These are phyloP conservation scores for Brettanomyces anomalus DNA, from an alignment of 805 yeast species.

Conservation along the genomic window DNA sequence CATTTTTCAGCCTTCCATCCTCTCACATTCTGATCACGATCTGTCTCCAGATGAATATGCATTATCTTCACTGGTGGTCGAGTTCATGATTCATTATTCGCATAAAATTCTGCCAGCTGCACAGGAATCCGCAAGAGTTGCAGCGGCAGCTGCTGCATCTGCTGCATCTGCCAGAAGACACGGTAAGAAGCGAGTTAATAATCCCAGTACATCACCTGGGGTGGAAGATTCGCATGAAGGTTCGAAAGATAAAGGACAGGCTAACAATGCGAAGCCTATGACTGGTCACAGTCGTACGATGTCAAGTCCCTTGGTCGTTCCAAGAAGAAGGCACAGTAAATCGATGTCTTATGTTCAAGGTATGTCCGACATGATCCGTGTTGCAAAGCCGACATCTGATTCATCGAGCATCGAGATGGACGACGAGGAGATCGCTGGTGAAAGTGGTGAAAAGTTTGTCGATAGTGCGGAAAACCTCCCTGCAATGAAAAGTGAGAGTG, in stretches of 20 bases:
- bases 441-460: no score
- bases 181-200: conserved; percentile 2
- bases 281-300: neutral
- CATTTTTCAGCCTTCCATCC: conserved; percentile 91
- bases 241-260: neutral
- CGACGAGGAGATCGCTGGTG: no score
- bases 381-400: conserved; percentile 6
- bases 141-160: conserved; percentile 6
- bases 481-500: neutral
- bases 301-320: neutral
- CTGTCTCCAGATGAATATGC: conserved; percentile 90
- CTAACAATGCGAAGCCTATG: neutral
- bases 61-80: conserved; percentile 75
- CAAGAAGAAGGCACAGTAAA: conserved; percentile 27
- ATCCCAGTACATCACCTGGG: neutral
- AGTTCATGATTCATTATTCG: conserved; percentile 81
- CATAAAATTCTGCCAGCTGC: conserved; percentile 60
- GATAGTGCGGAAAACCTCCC: neutral
- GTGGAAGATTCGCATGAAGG: neutral
- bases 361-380: conserved; percentile 30
- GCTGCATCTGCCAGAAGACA: no score
- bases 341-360: conserved; percentile 39
- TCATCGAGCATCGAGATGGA: no score
- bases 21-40: conserved; percentile 89
- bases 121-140: conserved; percentile 14